Evolutionary conservation across 2,329 filamentous ascomycete species (phyloP).

Genomic region (Thelonectria blattea): DNA sequence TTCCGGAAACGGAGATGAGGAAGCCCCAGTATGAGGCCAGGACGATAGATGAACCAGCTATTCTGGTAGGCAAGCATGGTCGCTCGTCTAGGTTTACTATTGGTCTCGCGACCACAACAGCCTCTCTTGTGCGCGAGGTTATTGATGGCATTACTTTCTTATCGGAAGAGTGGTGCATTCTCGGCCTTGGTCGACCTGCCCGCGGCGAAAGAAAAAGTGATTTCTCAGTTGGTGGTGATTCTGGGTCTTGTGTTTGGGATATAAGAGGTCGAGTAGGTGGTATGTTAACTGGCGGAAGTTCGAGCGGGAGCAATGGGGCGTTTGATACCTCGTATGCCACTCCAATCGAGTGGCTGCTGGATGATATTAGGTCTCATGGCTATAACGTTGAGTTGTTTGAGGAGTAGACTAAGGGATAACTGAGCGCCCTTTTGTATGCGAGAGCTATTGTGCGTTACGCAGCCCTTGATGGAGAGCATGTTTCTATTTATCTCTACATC

Average conservation of each 20-base stretch:
- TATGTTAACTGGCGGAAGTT: not conserved
- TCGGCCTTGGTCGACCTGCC: not conserved
- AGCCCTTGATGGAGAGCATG: not conserved
- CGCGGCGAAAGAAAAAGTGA: not conserved
- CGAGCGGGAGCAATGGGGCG: fast-evolving
- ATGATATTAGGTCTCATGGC: constrained; percentile 7
- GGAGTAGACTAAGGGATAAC: too few species aligned
- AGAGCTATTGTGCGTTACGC: too few species aligned
- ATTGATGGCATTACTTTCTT: not conserved
- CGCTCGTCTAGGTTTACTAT: not conserved
- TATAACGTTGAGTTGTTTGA: constrained; percentile 10
- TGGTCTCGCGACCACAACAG: constrained; percentile 7
- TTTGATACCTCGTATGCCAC: constrained; percentile 11
- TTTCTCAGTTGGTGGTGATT: constrained; percentile 1
- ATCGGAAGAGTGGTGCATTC: constrained; percentile 19
- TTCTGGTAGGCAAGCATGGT: constrained; percentile 5
- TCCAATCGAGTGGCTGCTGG: constrained; percentile 18
- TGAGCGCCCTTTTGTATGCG: too few species aligned
- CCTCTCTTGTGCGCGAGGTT: not conserved
- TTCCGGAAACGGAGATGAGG: constrained; percentile 5
- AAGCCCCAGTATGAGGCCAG: not conserved
- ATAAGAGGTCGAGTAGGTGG: not conserved
- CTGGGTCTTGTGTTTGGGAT: constrained; percentile 8
- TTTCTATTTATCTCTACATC: not conserved
- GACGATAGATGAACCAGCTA: not conserved